Conservation (phyloP, 805 yeast species). For the Cyberlindnera misumaiensis region DNA sequence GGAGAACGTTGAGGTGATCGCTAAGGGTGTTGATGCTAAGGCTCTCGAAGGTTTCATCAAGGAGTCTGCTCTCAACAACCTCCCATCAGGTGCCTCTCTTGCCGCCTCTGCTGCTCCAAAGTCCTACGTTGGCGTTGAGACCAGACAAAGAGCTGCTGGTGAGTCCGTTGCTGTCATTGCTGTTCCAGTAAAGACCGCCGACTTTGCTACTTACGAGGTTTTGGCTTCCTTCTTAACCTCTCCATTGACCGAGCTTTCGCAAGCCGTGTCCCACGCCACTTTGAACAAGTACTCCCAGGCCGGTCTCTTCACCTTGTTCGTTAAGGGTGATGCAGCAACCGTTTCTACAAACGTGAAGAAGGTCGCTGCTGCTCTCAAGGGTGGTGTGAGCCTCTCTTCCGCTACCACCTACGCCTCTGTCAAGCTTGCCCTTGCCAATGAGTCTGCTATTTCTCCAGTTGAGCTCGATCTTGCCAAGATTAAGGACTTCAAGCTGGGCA, state of each 20-base stretch:
- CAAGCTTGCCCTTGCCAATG: slow-evolving; percentile 36
- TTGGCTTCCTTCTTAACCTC: slow-evolving; percentile 60
- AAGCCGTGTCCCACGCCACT: slow-evolving; percentile 45
- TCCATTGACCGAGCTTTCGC: slow-evolving; percentile 49
- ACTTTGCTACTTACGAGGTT: slow-evolving; percentile 61
- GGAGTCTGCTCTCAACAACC: slow-evolving; percentile 55
- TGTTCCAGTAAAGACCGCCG: slow-evolving; percentile 61
- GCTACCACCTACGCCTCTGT: slow-evolving; percentile 50
- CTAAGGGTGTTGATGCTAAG: slow-evolving; percentile 62
- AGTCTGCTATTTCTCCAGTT: slow-evolving; percentile 27
- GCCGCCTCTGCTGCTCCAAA: slow-evolving; percentile 33
- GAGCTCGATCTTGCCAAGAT: slow-evolving; percentile 33
- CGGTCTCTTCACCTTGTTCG: slow-evolving; percentile 69
- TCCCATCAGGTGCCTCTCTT: slow-evolving; percentile 56
- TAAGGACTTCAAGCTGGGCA: slow-evolving; percentile 42
- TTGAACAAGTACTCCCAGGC: slow-evolving; percentile 68
- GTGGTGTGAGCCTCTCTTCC: slow-evolving; percentile 49
- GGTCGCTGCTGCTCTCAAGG: slow-evolving; percentile 45
- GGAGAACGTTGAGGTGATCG: slow-evolving; percentile 65
- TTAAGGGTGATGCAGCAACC: slow-evolving; percentile 50
- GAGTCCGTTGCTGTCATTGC: slow-evolving; percentile 73
- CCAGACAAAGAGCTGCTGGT: slow-evolving; percentile 59
- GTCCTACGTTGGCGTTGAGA: slow-evolving; percentile 56
- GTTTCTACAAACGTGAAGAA: slow-evolving; percentile 58
- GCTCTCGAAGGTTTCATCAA: slow-evolving; percentile 64